Conservation (phyloP, 257 asterid species). For the Solanum chaucha region DNA sequence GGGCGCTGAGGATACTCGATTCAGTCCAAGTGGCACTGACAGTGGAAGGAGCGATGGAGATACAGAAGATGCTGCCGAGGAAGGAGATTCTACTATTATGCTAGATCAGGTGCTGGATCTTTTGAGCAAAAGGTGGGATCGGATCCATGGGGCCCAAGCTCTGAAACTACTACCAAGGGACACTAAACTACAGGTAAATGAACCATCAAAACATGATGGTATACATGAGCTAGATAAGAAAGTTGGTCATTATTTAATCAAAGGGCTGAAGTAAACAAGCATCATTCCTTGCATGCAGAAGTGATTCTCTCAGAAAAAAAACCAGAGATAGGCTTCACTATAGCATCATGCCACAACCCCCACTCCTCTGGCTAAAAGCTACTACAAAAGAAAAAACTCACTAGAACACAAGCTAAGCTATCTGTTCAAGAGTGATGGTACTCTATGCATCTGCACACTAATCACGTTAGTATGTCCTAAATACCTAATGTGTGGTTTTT, state of each 20-base stretch:
- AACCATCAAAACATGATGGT: background rate
- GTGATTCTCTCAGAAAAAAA: background rate
- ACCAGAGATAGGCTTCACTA: background rate
- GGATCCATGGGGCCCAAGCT: conserved; percentile 96
- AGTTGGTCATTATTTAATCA: background rate
- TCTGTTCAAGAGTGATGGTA: background rate
- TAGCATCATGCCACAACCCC: background rate
- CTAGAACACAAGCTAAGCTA: background rate
- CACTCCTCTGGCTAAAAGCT: background rate
- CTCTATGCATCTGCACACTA: background rate
- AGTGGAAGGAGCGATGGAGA: conserved; percentile 94
- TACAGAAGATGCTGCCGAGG: conserved; percentile 60
- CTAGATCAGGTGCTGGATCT: conserved; percentile 88
- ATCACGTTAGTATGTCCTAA: background rate
- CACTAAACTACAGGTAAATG: conserved; percentile 73
- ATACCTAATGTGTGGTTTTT: background rate
- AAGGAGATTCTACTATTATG: conserved; percentile 65
- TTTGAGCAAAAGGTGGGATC: conserved; percentile 91
- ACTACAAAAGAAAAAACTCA: background rate
- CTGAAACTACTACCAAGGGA: conserved; percentile 79
- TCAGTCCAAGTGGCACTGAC: conserved; percentile 76
- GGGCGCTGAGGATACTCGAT: conserved; percentile 72
- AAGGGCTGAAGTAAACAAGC: background rate
- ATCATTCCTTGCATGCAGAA: background rate
- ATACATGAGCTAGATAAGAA: background rate